phyloP scores from a whole-genome alignment of 345 rosid genomes.

The Lepidium didymum region DNA sequence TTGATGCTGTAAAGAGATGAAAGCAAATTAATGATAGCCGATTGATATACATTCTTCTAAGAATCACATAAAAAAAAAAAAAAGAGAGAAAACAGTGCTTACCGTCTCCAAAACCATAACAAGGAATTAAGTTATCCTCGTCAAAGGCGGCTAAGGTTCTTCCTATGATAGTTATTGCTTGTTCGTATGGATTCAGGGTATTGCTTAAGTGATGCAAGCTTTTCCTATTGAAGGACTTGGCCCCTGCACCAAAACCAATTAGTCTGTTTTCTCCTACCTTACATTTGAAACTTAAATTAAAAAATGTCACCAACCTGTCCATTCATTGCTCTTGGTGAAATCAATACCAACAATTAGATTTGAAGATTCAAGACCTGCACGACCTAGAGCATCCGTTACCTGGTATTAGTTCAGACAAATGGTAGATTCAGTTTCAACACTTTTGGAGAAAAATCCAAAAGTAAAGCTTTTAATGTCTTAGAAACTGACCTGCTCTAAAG shows the following conservation, averaged over 20 bases:
- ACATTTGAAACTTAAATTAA: not conserved
- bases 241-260: conserved; percentile 35
- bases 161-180: conserved; percentile 84
- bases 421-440: not conserved
- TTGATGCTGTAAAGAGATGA: conserved; percentile 57
- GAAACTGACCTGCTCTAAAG: conserved; percentile 64
- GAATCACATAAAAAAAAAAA: not conserved
- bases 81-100: conserved; percentile 5
- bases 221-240: conserved; percentile 54
- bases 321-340: conserved; percentile 96
- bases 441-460: not conserved
- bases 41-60: not conserved
- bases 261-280: not conserved
- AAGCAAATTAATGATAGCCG: conserved; percentile 11
- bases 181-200: conserved; percentile 75
- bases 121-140: conserved; percentile 92
- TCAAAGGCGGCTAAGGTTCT: conserved; percentile 79
- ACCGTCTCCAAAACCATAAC: conserved; percentile 99
- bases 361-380: conserved; percentile 93
- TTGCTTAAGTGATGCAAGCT: conserved; percentile 79
- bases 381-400: conserved; percentile 84
- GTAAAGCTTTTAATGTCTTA: not conserved
- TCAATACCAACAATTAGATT: conserved; percentile 94
- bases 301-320: conserved; percentile 61
- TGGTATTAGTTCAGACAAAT: not conserved